Conservation (phyloP, 163 green algal species). For the Volvox carteri region DNA sequence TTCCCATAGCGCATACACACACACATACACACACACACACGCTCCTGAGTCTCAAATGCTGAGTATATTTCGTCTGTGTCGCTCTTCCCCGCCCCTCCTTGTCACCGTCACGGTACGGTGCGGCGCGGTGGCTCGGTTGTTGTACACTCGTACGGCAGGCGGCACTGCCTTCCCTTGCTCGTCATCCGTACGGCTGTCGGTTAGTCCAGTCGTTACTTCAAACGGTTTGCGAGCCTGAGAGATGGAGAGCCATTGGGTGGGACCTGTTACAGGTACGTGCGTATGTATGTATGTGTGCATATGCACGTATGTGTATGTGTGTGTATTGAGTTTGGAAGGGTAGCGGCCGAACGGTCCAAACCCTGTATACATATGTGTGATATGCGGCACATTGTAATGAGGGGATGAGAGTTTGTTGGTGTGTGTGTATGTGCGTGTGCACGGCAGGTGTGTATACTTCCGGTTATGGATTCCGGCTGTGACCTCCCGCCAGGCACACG, state of each 20-base stretch:
- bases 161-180: conserved; percentile 30
- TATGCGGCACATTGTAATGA: neutral
- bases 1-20: neutral
- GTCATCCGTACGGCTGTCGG: conserved; percentile 17
- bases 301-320: too few species aligned
- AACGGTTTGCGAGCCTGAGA: conserved; percentile 14
- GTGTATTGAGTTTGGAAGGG: too few species aligned
- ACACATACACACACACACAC: neutral
- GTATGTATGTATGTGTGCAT: neutral
- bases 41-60: neutral
- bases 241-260: conserved; percentile 7
- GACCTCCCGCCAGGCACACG: neutral
- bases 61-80: neutral
- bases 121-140: neutral
- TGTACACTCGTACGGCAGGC: neutral
- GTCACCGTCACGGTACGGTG: neutral
- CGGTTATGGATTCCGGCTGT: neutral
- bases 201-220: neutral
- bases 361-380: neutral
- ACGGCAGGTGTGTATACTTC: too few species aligned
- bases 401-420: neutral
- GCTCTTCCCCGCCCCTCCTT: neutral
- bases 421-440: neutral
- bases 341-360: neutral
- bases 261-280: conserved; percentile 36